Evolutionary conservation across 495 filamentous ascomycete species (phyloP).

Genomic region (Neurospora tetrasperma): DNA sequence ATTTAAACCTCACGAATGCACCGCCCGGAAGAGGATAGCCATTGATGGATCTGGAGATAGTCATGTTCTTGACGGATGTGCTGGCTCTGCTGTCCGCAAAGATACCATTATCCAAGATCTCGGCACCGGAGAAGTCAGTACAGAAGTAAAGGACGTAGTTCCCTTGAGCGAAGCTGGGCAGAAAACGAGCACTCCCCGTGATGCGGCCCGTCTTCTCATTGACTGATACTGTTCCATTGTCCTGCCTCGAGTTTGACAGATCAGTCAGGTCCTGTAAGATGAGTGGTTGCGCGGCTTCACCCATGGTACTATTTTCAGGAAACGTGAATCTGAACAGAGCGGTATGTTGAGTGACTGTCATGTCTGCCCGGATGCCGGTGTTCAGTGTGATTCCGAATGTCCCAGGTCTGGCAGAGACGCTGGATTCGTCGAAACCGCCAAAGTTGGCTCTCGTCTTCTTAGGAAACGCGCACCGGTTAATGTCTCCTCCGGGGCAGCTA

Average conservation of each 20-base stretch:
- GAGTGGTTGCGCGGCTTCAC: conserved; percentile 43
- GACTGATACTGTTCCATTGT: conserved; percentile 49
- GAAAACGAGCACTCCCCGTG: conserved; percentile 53
- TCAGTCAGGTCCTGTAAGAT: conserved; percentile 59
- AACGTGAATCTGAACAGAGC: conserved; percentile 65
- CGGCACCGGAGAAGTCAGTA: conserved; percentile 57
- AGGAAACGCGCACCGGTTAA: conserved; percentile 54
- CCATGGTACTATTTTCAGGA: conserved; percentile 25
- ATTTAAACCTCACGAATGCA: conserved; percentile 17
- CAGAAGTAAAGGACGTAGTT: conserved; percentile 53
- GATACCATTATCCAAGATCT: conserved; percentile 52
- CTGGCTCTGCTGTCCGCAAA: conserved; percentile 52
- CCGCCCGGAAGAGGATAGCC: conserved; percentile 53
- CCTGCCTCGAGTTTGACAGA: conserved; percentile 50
- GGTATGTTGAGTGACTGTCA: conserved; percentile 56
- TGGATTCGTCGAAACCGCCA: conserved; percentile 35
- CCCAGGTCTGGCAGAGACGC: conserved; percentile 51
- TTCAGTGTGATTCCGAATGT: conserved; percentile 54
- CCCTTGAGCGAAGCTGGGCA: conserved; percentile 60
- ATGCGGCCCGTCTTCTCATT: conserved; percentile 47
- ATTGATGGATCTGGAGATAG: conserved; percentile 49
- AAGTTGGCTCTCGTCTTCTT: conserved; percentile 29
- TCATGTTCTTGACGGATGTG: conserved; percentile 41
- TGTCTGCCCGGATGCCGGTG: conserved; percentile 51
- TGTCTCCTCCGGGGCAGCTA: conserved; percentile 51